Evolutionary conservation across 177 flowering plant genomes (phyloP).

Genomic region (Tripterygium wilfordii): DNA sequence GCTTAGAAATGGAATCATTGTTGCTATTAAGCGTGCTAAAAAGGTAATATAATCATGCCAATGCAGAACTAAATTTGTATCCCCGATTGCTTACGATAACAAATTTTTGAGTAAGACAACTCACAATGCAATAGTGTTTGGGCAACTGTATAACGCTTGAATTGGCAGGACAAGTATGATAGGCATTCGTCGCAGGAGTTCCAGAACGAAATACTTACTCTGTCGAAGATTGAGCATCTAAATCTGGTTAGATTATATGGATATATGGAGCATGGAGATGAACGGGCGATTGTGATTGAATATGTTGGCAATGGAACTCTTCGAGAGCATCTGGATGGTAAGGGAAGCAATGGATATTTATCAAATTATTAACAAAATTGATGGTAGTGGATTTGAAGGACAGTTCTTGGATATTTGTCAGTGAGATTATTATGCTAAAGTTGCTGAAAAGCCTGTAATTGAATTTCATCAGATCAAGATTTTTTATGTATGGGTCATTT

Average conservation of each 20-base stretch:
- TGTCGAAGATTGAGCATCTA: conserved; percentile 66
- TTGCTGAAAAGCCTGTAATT: too few relatives aligned
- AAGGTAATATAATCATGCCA: too few relatives aligned
- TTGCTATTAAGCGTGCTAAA: conserved; percentile 68
- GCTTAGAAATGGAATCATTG: conserved; percentile 48
- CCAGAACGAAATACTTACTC: conserved; percentile 50
- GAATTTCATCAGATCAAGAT: too few relatives aligned
- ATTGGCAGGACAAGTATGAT: conserved; percentile 35
- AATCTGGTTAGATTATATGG: conserved; percentile 71
- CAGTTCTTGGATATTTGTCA: too few relatives aligned
- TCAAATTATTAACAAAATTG: not conserved
- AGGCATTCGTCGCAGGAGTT: conserved; percentile 31
- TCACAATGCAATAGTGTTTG: too few relatives aligned
- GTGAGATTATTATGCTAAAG: too few relatives aligned
- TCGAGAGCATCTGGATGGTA: conserved; percentile 74
- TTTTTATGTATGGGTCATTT: too few relatives aligned
- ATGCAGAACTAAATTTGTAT: too few relatives aligned
- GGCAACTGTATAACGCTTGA: not conserved
- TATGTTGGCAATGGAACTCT: conserved; percentile 68
- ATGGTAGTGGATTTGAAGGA: too few relatives aligned
- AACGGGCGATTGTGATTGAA: conserved; percentile 52
- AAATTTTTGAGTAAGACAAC: too few relatives aligned
- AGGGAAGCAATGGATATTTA: conserved; percentile 8
- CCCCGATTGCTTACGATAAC: too few relatives aligned
- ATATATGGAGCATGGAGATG: conserved; percentile 52